phyloP scores from a whole-genome alignment of 2,329 filamentous ascomycete genomes.

The Rosellinia necatrix region DNA sequence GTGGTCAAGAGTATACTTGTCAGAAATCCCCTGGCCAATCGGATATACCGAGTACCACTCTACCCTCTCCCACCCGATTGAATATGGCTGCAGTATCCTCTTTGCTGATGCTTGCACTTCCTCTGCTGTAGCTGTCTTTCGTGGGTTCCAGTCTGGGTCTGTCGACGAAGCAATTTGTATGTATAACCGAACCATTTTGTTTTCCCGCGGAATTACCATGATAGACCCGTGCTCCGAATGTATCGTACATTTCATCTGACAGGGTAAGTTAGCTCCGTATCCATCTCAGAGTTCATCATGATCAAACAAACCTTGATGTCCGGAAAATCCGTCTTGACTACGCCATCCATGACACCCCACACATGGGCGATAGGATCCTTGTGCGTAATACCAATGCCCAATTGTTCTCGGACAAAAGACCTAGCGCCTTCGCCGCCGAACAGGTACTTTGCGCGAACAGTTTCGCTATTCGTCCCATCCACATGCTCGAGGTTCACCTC shows the following conservation, averaged over 20 bases:
- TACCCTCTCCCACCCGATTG: conserved; percentile 67
- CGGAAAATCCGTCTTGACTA: conserved; percentile 74
- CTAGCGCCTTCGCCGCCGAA: conserved; percentile 74
- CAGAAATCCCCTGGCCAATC: conserved; percentile 74
- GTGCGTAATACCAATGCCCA: conserved; percentile 72
- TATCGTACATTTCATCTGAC: conserved; percentile 74
- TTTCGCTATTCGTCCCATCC: conserved; percentile 73
- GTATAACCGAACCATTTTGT: conserved; percentile 67
- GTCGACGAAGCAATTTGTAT: conserved; percentile 69
- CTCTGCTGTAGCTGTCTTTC: conserved; percentile 65
- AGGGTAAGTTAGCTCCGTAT: conserved; percentile 48
- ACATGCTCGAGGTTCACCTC: conserved; percentile 77
- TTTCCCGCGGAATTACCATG: conserved; percentile 76
- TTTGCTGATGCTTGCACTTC: conserved; percentile 69
- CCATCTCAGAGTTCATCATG: not conserved
- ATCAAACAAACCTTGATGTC: conserved; percentile 68
- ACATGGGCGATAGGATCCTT: conserved; percentile 73
- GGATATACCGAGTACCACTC: conserved; percentile 80
- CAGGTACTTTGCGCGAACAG: conserved; percentile 68
- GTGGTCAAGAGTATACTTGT: conserved; percentile 68
- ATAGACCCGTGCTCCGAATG: conserved; percentile 76
- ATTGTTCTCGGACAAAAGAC: conserved; percentile 66
- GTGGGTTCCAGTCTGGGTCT: conserved; percentile 64
- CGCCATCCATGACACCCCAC: conserved; percentile 78
- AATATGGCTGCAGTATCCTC: conserved; percentile 68